Conservation (phyloP, 1,139 yeast species). For the Petasospora rhodanensis region DNA sequence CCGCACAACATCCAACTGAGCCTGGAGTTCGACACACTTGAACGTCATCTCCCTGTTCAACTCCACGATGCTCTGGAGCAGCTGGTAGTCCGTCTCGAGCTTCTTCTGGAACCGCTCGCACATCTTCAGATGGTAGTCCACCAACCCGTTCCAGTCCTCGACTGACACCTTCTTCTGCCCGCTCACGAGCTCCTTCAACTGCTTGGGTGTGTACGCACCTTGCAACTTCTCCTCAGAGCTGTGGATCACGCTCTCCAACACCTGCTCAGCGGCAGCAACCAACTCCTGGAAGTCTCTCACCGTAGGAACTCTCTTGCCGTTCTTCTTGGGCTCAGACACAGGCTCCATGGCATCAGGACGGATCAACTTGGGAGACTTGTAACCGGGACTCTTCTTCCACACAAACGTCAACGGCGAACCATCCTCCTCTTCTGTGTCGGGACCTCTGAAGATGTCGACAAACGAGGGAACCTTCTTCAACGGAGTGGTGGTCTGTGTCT, state of each 20-base stretch:
- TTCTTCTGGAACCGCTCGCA: conserved; percentile 4
- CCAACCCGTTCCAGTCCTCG: conserved; percentile 12
- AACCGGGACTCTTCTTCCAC: conserved; percentile 11
- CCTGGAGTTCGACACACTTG: too few relatives aligned
- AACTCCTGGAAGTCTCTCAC: not conserved
- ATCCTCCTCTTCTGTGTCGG: not conserved
- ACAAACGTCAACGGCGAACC: conserved; percentile 2
- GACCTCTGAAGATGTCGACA: conserved; percentile 6
- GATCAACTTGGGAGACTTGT: conserved; percentile 14
- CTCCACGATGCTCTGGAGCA: conserved; percentile 19
- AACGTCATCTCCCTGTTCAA: conserved; percentile 14
- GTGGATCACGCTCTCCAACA: conserved; percentile 4
- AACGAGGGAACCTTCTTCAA: conserved; percentile 9
- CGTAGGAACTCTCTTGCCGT: not conserved
- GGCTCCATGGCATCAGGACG: too few relatives aligned
- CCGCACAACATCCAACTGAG: too few relatives aligned
- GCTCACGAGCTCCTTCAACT: conserved; percentile 2
- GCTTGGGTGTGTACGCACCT: not conserved
- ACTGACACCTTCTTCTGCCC: too few relatives aligned
- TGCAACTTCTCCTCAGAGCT: not conserved
- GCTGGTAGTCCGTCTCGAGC: conserved; percentile 8
- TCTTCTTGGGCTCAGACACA: too few relatives aligned
- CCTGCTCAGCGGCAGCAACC: conserved; percentile 1
- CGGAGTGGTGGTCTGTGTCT: conserved; percentile 2
- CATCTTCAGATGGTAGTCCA: conserved; percentile 8